A percentile compares a stretch with the other conserved stretches of the same genome.
phyloP scores from a whole-genome alignment of 164 flowering plant species.

The Brasenia schreberi region DNA sequence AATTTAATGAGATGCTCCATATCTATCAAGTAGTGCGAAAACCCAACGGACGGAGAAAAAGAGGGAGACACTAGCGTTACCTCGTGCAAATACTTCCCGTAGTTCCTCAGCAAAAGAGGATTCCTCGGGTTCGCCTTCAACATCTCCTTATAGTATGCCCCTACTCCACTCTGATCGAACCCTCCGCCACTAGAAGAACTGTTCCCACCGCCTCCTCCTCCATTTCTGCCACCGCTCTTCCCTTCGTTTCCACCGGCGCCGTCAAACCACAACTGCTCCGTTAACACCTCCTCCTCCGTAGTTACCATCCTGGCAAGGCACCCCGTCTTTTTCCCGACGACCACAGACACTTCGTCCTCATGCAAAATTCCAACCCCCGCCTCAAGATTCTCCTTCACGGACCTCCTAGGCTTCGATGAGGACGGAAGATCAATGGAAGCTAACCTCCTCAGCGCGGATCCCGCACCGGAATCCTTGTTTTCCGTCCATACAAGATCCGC shows the following conservation, averaged over 20 bases:
- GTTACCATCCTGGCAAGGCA: constrained; percentile 5
- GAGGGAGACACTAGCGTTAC: constrained; percentile 14
- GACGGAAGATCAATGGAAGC: constrained; percentile 17
- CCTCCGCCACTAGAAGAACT: constrained; percentile 11
- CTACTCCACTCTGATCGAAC: constrained; percentile 29
- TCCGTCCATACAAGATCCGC: constrained; percentile 18
- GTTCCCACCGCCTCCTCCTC: constrained; percentile 15
- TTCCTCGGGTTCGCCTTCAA: constrained; percentile 50
- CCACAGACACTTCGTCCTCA: constrained; percentile 4
- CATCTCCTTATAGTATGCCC: constrained; percentile 47
- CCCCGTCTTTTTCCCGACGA: constrained; percentile 2
- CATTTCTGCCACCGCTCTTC: constrained; percentile 15
- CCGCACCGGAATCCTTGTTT: background rate
- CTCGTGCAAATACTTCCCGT: constrained; percentile 74
- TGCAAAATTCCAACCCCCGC: constrained; percentile 4
- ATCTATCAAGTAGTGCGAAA: background rate
- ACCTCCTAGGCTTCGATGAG: constrained; percentile 1
- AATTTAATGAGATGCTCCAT: too few species aligned
- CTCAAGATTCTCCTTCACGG: background rate
- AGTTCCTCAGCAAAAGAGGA: constrained; percentile 58
- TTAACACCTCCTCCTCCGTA: constrained; percentile 11
- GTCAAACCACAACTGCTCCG: constrained; percentile 20
- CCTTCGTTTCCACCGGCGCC: constrained; percentile 18
- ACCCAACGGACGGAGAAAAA: background rate
- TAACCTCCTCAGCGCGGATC: background rate